Percentiles rank a stretch among this genome's conserved stretches.
Conservation (phyloP, 768 basidiomycete genomes). For the Sporobolomyces roseus region DNA sequence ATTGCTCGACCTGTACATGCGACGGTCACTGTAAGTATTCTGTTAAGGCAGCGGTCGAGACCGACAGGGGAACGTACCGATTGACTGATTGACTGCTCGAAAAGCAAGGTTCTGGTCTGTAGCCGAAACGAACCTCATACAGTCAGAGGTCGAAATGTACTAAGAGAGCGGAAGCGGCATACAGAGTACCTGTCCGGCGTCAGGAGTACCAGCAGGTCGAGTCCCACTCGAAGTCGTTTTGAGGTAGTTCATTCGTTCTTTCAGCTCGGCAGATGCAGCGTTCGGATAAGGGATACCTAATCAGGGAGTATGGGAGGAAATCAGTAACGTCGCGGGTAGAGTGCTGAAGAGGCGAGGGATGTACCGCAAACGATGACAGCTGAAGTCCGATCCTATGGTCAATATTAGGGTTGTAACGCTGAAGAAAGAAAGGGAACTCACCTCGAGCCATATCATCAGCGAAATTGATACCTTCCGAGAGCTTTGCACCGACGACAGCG, state of each 20-base stretch:
- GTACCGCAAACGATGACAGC: conserved; percentile 38
- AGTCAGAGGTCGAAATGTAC: no score
- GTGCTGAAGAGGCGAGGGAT: not conserved
- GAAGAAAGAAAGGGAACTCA: not conserved
- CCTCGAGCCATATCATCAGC: conserved; percentile 46
- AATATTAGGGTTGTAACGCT: not conserved
- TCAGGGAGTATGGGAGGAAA: conserved; percentile 48
- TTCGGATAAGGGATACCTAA: conserved; percentile 91
- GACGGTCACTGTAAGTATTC: not conserved
- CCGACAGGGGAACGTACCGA: conserved; percentile 65
- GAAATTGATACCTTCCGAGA: conserved; percentile 83
- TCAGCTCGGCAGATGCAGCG: conserved; percentile 80
- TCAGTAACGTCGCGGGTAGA: not conserved
- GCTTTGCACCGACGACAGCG: conserved; percentile 92
- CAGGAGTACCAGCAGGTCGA: conserved; percentile 54
- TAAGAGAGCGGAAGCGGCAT: conserved; percentile 51
- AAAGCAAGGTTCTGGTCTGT: conserved; percentile 48
- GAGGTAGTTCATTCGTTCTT: conserved; percentile 86
- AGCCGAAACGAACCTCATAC: no score
- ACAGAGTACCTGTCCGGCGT: conserved; percentile 77
- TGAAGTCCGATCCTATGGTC: not conserved
- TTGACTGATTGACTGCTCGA: conserved; percentile 87
- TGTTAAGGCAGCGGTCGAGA: not conserved
- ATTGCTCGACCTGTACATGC: conserved; percentile 73
- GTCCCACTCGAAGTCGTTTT: conserved; percentile 54